These are phyloP conservation scores for Bryum argenteum DNA, from an alignment of 225 moss, liverwort and hornwort species.

Conservation along the genomic window DNA sequence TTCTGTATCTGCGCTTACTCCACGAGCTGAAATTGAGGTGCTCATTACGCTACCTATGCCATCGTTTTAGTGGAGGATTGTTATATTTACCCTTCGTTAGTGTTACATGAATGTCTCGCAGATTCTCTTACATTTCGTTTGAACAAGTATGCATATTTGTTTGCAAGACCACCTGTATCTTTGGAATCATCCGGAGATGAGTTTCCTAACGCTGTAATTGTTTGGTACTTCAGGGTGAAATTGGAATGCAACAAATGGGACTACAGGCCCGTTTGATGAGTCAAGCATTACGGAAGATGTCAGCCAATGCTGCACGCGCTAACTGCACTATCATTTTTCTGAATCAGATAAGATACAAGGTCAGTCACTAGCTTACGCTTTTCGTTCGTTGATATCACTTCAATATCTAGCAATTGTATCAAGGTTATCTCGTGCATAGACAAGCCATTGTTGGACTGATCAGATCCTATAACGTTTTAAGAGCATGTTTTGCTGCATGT, in stretches of 20 bases:
- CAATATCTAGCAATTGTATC: neutral
- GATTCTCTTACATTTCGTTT: neutral
- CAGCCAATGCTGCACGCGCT: slow-evolving; percentile 89
- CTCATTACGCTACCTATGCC: neutral
- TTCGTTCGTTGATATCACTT: neutral
- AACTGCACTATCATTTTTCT: slow-evolving; percentile 85
- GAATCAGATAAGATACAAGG: slow-evolving; percentile 95
- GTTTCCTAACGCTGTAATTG: slow-evolving; percentile 15
- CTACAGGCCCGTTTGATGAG: slow-evolving; percentile 96
- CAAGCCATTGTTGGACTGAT: neutral
- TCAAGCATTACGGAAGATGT: slow-evolving; percentile 97
- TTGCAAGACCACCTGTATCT: slow-evolving; percentile 2
- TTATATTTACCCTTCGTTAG: slow-evolving; percentile 6
- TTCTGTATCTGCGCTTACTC: slow-evolving; percentile 87
- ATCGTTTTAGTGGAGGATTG: neutral
- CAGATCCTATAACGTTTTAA: slow-evolving; percentile 1
- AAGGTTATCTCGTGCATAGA: neutral
- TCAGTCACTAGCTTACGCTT: slow-evolving; percentile 25
- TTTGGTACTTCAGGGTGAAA: slow-evolving; percentile 66
- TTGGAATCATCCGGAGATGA: slow-evolving; percentile 1
- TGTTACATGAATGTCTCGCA: neutral
- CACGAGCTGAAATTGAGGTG: slow-evolving; percentile 94
- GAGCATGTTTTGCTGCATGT: slow-evolving; percentile 3
- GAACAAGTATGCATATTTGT: neutral
- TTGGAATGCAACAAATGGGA: slow-evolving; percentile 98